phyloP scores from a whole-genome alignment of 345 rosid species.

The Populus deltoides region DNA sequence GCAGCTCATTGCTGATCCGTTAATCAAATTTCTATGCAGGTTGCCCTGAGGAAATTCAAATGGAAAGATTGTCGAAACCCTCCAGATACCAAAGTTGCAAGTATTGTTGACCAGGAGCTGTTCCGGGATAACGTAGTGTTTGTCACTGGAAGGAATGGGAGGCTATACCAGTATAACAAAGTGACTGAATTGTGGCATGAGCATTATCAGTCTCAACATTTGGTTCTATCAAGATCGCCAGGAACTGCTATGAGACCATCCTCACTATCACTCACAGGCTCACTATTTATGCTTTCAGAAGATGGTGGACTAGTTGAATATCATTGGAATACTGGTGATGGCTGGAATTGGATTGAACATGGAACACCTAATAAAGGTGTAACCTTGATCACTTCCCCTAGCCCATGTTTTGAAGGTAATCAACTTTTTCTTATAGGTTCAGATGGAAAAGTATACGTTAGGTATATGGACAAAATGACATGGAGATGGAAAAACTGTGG shows the following conservation, averaged over 20 bases:
- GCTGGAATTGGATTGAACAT: slow-evolving; percentile 72
- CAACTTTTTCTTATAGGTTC: slow-evolving; percentile 56
- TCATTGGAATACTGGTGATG: slow-evolving; percentile 59
- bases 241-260: slow-evolving; percentile 54
- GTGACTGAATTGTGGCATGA: slow-evolving; percentile 63
- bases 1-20: neutral
- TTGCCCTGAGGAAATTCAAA: slow-evolving; percentile 50
- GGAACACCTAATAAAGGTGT: slow-evolving; percentile 58
- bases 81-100: slow-evolving; percentile 46
- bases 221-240: slow-evolving; percentile 44
- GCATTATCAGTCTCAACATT: slow-evolving; percentile 64
- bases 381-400: slow-evolving; percentile 47
- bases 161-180: slow-evolving; percentile 62
- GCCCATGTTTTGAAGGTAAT: slow-evolving; percentile 55
- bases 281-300: slow-evolving; percentile 61
- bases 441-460: slow-evolving; percentile 53
- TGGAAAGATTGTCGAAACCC: slow-evolving; percentile 68
- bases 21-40: slow-evolving; percentile 33
- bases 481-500: slow-evolving; percentile 65
- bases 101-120: slow-evolving; percentile 59
- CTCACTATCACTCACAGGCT: slow-evolving; percentile 44
- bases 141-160: slow-evolving; percentile 44
- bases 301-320: slow-evolving; percentile 64
- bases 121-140: slow-evolving; percentile 55
- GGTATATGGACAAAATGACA: slow-evolving; percentile 48